Evolutionary conservation across 2,329 filamentous ascomycete species (phyloP).

Genomic region (Dryadomyces quercus-mongolicae): DNA sequence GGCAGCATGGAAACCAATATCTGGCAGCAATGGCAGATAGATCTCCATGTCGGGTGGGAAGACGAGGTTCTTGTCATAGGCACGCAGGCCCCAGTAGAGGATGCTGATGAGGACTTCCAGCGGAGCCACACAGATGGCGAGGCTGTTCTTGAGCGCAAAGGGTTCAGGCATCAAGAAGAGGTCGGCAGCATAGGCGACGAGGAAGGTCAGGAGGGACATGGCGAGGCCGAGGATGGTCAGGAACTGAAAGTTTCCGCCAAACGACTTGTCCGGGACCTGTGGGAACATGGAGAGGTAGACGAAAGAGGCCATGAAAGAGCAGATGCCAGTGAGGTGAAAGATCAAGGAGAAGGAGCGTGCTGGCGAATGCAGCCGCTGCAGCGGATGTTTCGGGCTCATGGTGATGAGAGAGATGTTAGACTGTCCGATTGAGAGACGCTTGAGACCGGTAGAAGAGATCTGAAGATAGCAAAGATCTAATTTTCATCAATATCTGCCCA

Average conservation of each 20-base stretch:
- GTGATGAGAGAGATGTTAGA: constrained; percentile 1
- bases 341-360: constrained; percentile 50
- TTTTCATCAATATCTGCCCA: no score
- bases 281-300: constrained; percentile 37
- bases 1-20: constrained; percentile 52
- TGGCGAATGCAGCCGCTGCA: constrained; percentile 55
- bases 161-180: constrained; percentile 43
- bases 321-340: constrained; percentile 43
- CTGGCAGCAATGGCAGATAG: constrained; percentile 40
- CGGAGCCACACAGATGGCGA: constrained; percentile 54
- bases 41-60: constrained; percentile 44
- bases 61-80: constrained; percentile 40
- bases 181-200: constrained; percentile 51
- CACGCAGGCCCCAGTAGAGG: constrained; percentile 59
- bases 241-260: constrained; percentile 59
- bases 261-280: constrained; percentile 41
- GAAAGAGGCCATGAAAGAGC: constrained; percentile 42
- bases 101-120: constrained; percentile 59
- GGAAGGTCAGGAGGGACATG: constrained; percentile 48
- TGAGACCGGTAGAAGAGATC: no score
- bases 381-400: constrained; percentile 38
- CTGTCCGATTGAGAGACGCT: no score
- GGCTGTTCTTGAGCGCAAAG: constrained; percentile 54
- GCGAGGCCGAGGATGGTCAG: constrained; percentile 62
- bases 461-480: no score